Percentiles rank a stretch among this genome's conserved stretches.
Evolutionary conservation across 1,139 yeast species (phyloP).

Genomic region (Suhomyces panamericanus): DNA sequence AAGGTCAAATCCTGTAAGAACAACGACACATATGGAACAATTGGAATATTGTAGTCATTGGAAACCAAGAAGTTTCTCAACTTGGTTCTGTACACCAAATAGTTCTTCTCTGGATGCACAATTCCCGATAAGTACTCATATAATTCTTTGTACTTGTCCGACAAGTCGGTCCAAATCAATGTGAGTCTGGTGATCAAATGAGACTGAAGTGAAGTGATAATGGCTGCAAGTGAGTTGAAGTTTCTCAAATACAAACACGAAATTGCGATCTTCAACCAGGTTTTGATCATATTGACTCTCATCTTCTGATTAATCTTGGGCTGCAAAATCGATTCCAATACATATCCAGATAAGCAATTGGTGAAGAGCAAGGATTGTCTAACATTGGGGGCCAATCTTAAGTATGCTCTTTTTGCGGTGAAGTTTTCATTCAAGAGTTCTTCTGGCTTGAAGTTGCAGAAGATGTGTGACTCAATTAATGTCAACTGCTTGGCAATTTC

Average conservation of each 20-base stretch:
- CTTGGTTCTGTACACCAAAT: slow-evolving; percentile 69
- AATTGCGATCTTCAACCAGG: slow-evolving; percentile 83
- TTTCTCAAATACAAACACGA: slow-evolving; percentile 80
- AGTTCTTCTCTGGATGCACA: slow-evolving; percentile 83
- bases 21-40: slow-evolving; percentile 83
- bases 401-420: slow-evolving; percentile 60
- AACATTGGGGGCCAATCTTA: slow-evolving; percentile 72
- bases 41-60: slow-evolving; percentile 60
- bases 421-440: slow-evolving; percentile 78
- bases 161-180: slow-evolving; percentile 64
- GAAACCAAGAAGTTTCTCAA: slow-evolving; percentile 56
- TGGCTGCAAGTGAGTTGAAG: slow-evolving; percentile 86
- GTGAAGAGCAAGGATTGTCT: slow-evolving; percentile 69
- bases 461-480: slow-evolving; percentile 71
- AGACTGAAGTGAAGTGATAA: slow-evolving; percentile 80
- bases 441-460: slow-evolving; percentile 63
- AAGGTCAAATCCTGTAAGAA: slow-evolving; percentile 86
- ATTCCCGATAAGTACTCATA: slow-evolving; percentile 69
- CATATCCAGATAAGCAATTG: slow-evolving; percentile 78
- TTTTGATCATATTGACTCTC: slow-evolving; percentile 62
- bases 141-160: slow-evolving; percentile 63
- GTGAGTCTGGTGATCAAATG: slow-evolving; percentile 72
- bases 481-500: slow-evolving; percentile 88
- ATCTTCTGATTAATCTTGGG: slow-evolving; percentile 51
- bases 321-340: slow-evolving; percentile 71